Evolutionary conservation across 805 yeast genomes (phyloP), one percentile per base, ranked within the genome.

Genomic region (Saturnispora bothae): DNA sequence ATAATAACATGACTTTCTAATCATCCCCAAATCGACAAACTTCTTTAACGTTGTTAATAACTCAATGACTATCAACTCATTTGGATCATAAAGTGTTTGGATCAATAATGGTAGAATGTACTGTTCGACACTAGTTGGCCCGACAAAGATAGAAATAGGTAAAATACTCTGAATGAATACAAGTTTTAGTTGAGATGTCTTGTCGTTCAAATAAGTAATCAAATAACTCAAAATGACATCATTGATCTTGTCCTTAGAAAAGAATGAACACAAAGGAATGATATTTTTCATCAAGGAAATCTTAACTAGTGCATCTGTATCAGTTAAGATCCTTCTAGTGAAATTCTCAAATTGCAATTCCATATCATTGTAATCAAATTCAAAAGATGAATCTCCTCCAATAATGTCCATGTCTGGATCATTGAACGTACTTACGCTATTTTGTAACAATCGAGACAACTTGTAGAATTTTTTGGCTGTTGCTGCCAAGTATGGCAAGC

Each of bases 141-240:
- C 98, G 13, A 88, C 76, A 52, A 76, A 80, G 4, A 86, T 73
- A 0, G 94, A 81, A 8, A 92, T 65, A 1, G 79, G 75, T 2
- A 85, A 68, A 9, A 88, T 72, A 6, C 85, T 68, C 30, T 76
- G 69, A 27, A 89, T 76, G 48, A 92, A 78, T 4, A 78, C 75
- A 21, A 82, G 61, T 42, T 94, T 65, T 17, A 92, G 62, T 16
- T 74, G 69, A 0, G 79, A 62, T 50, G 77, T 76, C 39, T 75
- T 68, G 52, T 88, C 96, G 56, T 92, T 92, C 45, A 92, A 60
- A 51, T 86, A 92, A 0, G 97, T 88, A 31, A 92, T 88, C 40
- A 88, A 63, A 61, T 92, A 97, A 32, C 95, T 86, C 33, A 92
- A 60, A 17, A 92, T 76, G 29, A 92, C 65, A 53, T 92, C 97